Evolutionary conservation across 2,329 filamentous ascomycete species (phyloP).

Genomic region (Cercospora janseana): DNA sequence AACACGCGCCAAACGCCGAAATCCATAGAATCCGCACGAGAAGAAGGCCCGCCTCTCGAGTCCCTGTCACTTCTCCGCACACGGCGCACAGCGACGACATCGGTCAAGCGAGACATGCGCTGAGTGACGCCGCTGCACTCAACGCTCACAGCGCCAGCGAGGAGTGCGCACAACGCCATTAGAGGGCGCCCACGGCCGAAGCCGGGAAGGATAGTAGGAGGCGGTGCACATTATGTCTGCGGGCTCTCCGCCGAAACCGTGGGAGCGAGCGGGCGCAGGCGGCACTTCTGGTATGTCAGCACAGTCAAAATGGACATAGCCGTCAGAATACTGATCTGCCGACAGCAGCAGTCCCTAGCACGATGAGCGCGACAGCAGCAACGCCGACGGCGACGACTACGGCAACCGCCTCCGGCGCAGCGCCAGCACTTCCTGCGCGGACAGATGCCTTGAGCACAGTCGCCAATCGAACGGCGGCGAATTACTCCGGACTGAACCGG

Average conservation of each 20-base stretch:
- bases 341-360: conserved; percentile 46
- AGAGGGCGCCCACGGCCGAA: neutral
- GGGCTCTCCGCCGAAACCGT: conserved; percentile 88
- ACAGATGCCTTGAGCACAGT: conserved; percentile 74
- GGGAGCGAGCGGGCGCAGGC: conserved; percentile 75
- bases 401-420: conserved; percentile 41
- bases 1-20: no score
- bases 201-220: neutral
- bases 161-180: neutral
- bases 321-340: conserved; percentile 31
- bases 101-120: conserved; percentile 11
- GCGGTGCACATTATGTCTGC: conserved; percentile 14
- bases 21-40: no score
- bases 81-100: conserved; percentile 19
- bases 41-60: no score
- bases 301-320: conserved; percentile 15
- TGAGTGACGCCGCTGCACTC: conserved; percentile 7
- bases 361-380: conserved; percentile 38
- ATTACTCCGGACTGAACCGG: conserved; percentile 59
- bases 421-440: conserved; percentile 74
- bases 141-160: conserved; percentile 4
- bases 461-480: conserved; percentile 83
- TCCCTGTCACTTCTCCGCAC: conserved; percentile 14
- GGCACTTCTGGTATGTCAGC: conserved; percentile 29
- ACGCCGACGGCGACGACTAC: conserved; percentile 44